A percentile compares a stretch with the other conserved stretches of the same genome.
Conservation (phyloP, 768 basidiomycete species). For the Rhizopogon vulgaris region DNA sequence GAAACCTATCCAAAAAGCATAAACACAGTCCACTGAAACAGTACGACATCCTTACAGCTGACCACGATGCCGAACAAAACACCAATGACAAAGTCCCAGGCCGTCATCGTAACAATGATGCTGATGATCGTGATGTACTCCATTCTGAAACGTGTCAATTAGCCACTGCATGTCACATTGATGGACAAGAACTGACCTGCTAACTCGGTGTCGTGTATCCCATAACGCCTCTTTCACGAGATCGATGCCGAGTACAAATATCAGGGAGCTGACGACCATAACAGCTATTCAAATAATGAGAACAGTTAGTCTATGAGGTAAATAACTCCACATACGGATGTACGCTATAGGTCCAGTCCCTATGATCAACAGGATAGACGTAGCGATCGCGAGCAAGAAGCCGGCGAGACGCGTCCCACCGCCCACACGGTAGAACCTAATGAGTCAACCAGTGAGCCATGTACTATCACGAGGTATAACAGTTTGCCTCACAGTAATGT, state of each 20-base stretch:
- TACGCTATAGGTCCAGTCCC: constrained; percentile 90
- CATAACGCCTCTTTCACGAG: constrained; percentile 93
- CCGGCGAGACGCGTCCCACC: constrained; percentile 81
- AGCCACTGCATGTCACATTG: not conserved
- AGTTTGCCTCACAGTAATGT: constrained; percentile 55
- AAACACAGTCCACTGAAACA: not conserved
- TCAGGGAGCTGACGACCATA: constrained; percentile 85
- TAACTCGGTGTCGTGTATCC: constrained; percentile 90
- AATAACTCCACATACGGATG: constrained; percentile 58
- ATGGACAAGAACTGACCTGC: constrained; percentile 40
- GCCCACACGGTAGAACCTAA: constrained; percentile 87
- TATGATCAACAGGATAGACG: constrained; percentile 62
- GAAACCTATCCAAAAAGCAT: constrained; percentile 45
- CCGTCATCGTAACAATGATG: constrained; percentile 90
- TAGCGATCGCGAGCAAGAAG: constrained; percentile 76
- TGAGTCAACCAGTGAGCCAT: not conserved
- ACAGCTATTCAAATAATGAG: constrained; percentile 48
- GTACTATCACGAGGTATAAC: not conserved
- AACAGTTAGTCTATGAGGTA: not conserved
- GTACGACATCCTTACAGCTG: constrained; percentile 54
- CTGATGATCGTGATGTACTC: constrained; percentile 82
- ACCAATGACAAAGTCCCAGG: constrained; percentile 91
- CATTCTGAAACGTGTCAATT: constrained; percentile 33
- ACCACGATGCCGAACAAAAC: constrained; percentile 89
- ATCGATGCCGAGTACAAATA: constrained; percentile 92